Evolutionary conservation across 2,329 filamentous ascomycete genomes (phyloP).

Genomic region (Paraphaeosphaeria sporulosa): DNA sequence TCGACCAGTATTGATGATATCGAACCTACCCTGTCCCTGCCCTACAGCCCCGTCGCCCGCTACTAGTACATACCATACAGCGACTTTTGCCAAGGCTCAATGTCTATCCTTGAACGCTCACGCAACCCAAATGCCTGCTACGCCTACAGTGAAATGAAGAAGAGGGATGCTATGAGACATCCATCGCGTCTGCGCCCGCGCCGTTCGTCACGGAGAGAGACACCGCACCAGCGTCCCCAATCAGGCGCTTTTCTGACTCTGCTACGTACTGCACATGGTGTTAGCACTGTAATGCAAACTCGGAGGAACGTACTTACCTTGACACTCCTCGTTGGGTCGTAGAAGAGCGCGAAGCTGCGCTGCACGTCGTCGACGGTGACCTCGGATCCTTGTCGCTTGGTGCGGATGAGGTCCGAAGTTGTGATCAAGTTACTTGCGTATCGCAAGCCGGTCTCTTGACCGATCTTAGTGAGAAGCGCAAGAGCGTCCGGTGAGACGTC

Average conservation of each 20-base stretch:
- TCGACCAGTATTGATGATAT: not conserved
- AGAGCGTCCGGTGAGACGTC: conserved; percentile 90
- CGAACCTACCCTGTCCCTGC: not conserved
- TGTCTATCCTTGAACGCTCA: conserved; percentile 32
- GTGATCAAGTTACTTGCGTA: conserved; percentile 99
- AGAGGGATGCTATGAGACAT: conserved; percentile 62
- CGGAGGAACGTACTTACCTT: conserved; percentile 55
- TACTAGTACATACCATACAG: conserved; percentile 24
- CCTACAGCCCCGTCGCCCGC: not conserved
- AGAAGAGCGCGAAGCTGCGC: conserved; percentile 92
- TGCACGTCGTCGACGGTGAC: conserved; percentile 89
- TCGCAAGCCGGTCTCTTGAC: conserved; percentile 86
- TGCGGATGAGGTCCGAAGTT: conserved; percentile 84
- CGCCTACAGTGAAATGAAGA: conserved; percentile 22
- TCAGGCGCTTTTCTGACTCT: conserved; percentile 91
- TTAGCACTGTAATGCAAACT: conserved; percentile 24
- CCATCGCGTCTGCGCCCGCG: conserved; percentile 70
- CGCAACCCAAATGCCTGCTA: conserved; percentile 29
- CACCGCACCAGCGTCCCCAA: conserved; percentile 84
- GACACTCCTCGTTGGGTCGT: conserved; percentile 85
- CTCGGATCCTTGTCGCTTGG: conserved; percentile 85
- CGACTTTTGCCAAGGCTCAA: conserved; percentile 23
- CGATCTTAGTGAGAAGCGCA: conserved; percentile 93
- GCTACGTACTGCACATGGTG: conserved; percentile 69
- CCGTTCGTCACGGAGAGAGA: conserved; percentile 68